These are phyloP conservation scores for Globisporangium middletonii DNA, from an alignment of 352 stramenopile genomes.

Conservation along the genomic window DNA sequence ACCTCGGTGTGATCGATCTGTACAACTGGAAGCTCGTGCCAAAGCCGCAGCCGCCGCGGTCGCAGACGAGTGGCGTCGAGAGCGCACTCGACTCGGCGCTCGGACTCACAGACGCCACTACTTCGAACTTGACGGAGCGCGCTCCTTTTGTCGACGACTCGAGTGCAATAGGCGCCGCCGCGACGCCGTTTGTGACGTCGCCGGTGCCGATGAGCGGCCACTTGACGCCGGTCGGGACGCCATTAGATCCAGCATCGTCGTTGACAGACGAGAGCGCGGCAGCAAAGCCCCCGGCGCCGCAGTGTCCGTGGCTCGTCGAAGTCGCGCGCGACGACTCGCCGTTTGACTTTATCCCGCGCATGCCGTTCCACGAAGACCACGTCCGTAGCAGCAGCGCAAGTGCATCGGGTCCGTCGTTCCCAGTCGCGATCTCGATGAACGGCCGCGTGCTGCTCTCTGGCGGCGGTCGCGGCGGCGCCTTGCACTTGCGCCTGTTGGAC, in stretches of 20 bases:
- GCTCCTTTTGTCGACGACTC: too few species aligned
- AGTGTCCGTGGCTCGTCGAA: constrained; percentile 66
- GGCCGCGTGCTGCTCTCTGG: constrained; percentile 69
- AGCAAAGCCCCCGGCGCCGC: constrained; percentile 3
- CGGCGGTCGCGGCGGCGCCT: constrained; percentile 59
- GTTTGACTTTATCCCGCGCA: constrained; percentile 74
- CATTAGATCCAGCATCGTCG: background rate
- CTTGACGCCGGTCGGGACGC: constrained; percentile 3
- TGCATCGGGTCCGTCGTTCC: constrained; percentile 23
- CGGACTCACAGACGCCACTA: background rate
- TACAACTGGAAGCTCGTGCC: constrained; percentile 79
- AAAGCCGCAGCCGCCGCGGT: constrained; percentile 25
- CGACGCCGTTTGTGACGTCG: background rate
- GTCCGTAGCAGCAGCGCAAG: constrained; percentile 10
- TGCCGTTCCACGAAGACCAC: constrained; percentile 64
- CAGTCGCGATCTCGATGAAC: constrained; percentile 60
- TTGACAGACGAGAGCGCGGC: constrained; percentile 4
- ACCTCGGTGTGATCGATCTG: constrained; percentile 79
- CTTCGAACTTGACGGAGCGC: background rate
- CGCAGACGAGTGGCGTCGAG: background rate
- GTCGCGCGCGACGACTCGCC: constrained; percentile 62
- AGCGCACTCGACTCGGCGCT: background rate
- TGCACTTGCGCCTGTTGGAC: constrained; percentile 74
- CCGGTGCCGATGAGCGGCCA: background rate
- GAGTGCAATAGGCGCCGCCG: too few species aligned